Conservation (phyloP, 2,329 filamentous ascomycete species). For the Fusarium sp. region DNA sequence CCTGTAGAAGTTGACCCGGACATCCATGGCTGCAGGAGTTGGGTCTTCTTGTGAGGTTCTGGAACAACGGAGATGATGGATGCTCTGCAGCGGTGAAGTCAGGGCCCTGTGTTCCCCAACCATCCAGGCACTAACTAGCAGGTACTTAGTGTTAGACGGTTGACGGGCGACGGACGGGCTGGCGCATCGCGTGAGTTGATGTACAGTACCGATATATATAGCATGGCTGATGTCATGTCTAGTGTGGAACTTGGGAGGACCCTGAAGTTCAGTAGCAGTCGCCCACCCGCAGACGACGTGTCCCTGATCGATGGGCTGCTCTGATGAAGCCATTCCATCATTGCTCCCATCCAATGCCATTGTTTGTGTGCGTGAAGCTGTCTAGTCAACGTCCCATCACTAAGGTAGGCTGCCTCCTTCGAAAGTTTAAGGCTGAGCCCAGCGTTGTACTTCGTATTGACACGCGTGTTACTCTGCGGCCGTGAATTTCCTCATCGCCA, state of each 20-base stretch:
- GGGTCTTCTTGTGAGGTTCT: conserved; percentile 10
- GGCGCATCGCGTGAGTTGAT: conserved; percentile 24
- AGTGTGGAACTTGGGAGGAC: conserved; percentile 13
- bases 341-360: background rate
- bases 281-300: conserved; percentile 18
- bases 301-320: conserved; percentile 23
- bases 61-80: conserved; percentile 31
- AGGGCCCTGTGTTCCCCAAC: conserved; percentile 10
- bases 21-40: no score
- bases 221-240: conserved; percentile 39
- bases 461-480: conserved; percentile 7
- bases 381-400: background rate
- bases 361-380: conserved; percentile 19
- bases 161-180: conserved; percentile 27
- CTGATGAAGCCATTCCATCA: conserved; percentile 19
- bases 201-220: background rate
- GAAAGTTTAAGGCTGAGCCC: background rate
- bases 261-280: conserved; percentile 18
- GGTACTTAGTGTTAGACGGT: conserved; percentile 19
- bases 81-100: conserved; percentile 35
- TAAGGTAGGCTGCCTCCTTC: conserved; percentile 9
- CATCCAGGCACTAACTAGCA: conserved; percentile 15
- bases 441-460: background rate
- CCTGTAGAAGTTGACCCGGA: background rate
- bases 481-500: conserved; percentile 28